These are phyloP conservation scores for Talaromyces adpressus DNA, from an alignment of 495 filamentous ascomycete genomes.

Conservation along the genomic window DNA sequence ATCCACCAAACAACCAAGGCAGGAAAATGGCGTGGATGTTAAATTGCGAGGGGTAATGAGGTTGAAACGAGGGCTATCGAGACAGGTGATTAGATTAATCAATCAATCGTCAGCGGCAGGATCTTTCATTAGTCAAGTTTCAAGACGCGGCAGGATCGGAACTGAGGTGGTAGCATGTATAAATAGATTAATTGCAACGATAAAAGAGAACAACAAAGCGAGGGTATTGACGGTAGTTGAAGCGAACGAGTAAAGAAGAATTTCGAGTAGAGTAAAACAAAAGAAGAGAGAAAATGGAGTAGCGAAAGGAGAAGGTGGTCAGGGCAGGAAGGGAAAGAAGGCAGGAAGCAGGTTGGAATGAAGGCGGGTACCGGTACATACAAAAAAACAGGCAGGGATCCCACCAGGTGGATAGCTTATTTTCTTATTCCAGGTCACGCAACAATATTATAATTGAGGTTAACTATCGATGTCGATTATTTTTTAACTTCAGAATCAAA, in stretches of 20 bases:
- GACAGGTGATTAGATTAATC: background rate
- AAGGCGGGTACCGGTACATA: background rate
- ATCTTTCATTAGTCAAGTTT: conserved; percentile 5
- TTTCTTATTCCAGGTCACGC: background rate
- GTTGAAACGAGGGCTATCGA: background rate
- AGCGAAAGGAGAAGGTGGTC: background rate
- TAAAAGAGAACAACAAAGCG: background rate
- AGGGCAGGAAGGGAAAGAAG: background rate
- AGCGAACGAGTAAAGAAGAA: background rate
- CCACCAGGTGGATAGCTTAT: background rate
- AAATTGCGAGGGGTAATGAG: background rate
- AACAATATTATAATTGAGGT: background rate
- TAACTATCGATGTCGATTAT: too few relatives aligned
- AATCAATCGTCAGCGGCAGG: background rate
- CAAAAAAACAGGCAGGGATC: background rate
- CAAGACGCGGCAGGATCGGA: conserved; percentile 7
- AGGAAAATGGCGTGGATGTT: background rate
- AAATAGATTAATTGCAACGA: background rate
- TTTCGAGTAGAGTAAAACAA: background rate
- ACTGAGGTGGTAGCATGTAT: background rate
- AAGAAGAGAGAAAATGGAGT: background rate
- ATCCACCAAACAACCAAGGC: background rate
- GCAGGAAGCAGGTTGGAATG: background rate
- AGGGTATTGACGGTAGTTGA: background rate
- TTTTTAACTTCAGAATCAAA: background rate